These are phyloP conservation scores for Choiromyces venosus DNA, from an alignment of 495 filamentous ascomycete species.

Conservation along the genomic window DNA sequence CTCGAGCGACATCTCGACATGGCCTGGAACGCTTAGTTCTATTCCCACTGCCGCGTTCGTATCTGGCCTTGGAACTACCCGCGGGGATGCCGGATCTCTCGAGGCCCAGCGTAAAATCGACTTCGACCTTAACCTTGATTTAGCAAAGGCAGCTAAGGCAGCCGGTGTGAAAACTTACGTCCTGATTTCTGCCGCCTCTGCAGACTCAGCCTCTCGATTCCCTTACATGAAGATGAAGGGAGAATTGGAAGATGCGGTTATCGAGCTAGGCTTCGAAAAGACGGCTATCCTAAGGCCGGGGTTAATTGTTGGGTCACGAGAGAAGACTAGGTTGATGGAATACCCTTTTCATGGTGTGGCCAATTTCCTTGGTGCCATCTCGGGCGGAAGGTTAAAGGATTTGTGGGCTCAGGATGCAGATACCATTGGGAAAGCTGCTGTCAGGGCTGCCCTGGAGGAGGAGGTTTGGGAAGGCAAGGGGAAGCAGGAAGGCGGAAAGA, in stretches of 20 bases:
- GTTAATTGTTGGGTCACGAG: constrained; percentile 63
- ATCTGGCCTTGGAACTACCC: constrained; percentile 64
- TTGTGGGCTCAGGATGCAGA: constrained; percentile 66
- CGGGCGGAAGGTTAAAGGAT: constrained; percentile 53
- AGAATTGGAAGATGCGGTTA: constrained; percentile 71
- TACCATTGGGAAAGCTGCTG: constrained; percentile 68
- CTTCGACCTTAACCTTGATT: constrained; percentile 64
- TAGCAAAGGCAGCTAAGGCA: constrained; percentile 60
- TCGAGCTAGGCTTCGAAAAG: constrained; percentile 63
- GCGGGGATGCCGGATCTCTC: constrained; percentile 59
- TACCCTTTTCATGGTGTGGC: constrained; percentile 51
- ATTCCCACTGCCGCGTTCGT: constrained; percentile 58
- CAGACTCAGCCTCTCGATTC: constrained; percentile 47
- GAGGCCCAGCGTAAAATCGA: constrained; percentile 72
- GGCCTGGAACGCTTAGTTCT: constrained; percentile 52
- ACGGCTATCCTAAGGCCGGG: constrained; percentile 71
- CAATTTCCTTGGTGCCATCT: constrained; percentile 49
- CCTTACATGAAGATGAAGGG: constrained; percentile 71
- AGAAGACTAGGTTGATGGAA: constrained; percentile 52
- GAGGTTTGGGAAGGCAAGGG: constrained; percentile 43
- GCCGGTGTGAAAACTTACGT: constrained; percentile 62
- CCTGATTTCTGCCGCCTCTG: constrained; percentile 57
- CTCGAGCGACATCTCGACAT: constrained; percentile 50
- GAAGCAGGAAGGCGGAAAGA: constrained; percentile 48
- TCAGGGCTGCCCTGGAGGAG: constrained; percentile 50